Conservation (phyloP, 2,329 filamentous ascomycete genomes). For the Botrytis medusae region DNA sequence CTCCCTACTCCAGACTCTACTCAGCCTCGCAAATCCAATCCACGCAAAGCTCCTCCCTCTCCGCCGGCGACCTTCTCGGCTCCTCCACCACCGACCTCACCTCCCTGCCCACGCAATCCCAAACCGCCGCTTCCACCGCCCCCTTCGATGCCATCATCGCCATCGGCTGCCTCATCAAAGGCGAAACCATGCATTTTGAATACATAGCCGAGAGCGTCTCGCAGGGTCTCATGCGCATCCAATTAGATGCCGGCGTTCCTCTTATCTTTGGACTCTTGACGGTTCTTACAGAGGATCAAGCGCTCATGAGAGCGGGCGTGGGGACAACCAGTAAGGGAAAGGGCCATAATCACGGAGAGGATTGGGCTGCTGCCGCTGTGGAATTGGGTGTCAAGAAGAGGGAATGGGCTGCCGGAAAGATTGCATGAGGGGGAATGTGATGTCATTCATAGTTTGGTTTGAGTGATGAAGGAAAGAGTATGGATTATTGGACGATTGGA, state of each 20-base stretch:
- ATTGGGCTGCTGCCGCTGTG: conserved; percentile 93
- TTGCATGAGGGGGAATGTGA: conserved; percentile 24
- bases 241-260: conserved; percentile 83
- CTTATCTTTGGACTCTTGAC: conserved; percentile 93
- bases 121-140: conserved; percentile 47
- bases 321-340: conserved; percentile 50
- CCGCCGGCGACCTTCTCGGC: conserved; percentile 73
- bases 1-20: conserved; percentile 62
- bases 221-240: conserved; percentile 91
- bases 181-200: conserved; percentile 99
- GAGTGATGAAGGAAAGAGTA: not conserved
- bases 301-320: conserved; percentile 78
- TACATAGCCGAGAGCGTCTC: conserved; percentile 93
- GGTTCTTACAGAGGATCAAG: conserved; percentile 84
- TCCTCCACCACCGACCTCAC: conserved; percentile 66
- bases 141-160: conserved; percentile 94
- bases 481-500: conserved; percentile 4
- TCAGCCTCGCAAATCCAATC: conserved; percentile 84
- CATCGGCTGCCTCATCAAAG: conserved; percentile 95
- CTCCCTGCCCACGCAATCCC: conserved; percentile 44
- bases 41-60: conserved; percentile 58
- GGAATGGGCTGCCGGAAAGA: conserved; percentile 63
- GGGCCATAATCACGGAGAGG: conserved; percentile 94
- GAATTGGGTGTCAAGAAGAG: conserved; percentile 88
- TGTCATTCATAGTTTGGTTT: not conserved